These are phyloP conservation scores for Byssothecium circinans DNA, from an alignment of 2,329 filamentous ascomycete genomes.

Conservation along the genomic window DNA sequence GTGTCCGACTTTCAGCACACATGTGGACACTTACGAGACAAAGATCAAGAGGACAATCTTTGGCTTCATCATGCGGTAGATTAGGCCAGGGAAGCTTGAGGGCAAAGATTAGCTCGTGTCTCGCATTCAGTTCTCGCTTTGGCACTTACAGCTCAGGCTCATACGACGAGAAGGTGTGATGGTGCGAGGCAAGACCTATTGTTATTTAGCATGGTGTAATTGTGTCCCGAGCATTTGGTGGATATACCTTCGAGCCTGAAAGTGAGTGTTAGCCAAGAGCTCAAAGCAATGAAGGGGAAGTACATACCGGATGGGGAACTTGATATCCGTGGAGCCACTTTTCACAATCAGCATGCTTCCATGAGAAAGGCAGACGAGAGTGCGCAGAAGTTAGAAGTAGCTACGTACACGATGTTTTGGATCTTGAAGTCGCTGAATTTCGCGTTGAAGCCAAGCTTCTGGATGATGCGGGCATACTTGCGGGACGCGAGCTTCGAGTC, in stretches of 20 bases:
- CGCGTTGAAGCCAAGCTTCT: slow-evolving; percentile 98
- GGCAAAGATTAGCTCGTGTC: neutral
- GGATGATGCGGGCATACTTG: slow-evolving; percentile 98
- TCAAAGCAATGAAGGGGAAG: neutral
- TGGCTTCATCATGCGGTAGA: slow-evolving; percentile 99
- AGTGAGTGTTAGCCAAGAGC: too few species aligned
- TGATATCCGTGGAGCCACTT: slow-evolving; percentile 90
- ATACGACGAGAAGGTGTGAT: slow-evolving; percentile 95
- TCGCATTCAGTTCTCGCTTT: neutral
- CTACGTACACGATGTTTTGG: slow-evolving; percentile 18
- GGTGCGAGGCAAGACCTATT: slow-evolving; percentile 92
- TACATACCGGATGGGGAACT: slow-evolving; percentile 82
- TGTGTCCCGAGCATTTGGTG: neutral
- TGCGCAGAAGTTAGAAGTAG: too few species aligned
- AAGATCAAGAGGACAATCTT: slow-evolving; percentile 99
- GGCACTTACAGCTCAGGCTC: slow-evolving; percentile 75
- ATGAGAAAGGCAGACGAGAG: neutral
- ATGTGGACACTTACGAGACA: too few species aligned
- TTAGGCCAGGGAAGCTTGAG: neutral
- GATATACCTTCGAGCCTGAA: neutral
- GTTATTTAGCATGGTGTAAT: too few species aligned
- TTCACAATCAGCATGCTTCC: neutral
- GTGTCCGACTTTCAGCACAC: too few species aligned
- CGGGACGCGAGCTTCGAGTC: slow-evolving; percentile 95
- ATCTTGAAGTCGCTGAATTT: slow-evolving; percentile 99